These are phyloP conservation scores for Raphanus sativus DNA, from an alignment of 345 rosid species.

Conservation along the genomic window DNA sequence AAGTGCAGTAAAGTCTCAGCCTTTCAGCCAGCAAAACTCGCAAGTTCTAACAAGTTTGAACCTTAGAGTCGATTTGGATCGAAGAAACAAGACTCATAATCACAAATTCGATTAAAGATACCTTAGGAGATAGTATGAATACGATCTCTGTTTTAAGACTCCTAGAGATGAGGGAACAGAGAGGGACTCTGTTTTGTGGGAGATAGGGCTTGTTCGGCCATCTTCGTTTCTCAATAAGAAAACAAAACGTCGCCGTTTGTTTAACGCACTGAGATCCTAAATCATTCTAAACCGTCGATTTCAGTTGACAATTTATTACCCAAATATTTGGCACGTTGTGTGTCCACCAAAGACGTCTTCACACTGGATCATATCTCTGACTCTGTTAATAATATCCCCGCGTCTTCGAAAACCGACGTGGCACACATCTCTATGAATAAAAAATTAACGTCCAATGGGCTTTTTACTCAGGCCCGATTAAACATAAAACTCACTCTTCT, in stretches of 20 bases:
- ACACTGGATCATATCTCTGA: neutral
- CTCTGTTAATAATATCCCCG: constrained; percentile 1
- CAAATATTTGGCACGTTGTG: neutral
- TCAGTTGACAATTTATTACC: constrained; percentile 8
- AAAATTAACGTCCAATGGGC: neutral
- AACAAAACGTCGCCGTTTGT: constrained; percentile 39
- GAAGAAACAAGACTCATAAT: neutral
- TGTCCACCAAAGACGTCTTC: neutral
- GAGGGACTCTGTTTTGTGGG: constrained; percentile 29
- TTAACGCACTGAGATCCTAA: neutral
- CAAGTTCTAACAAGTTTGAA: neutral
- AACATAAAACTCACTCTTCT: neutral
- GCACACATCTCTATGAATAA: constrained; percentile 19
- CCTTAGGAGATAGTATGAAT: constrained; percentile 15
- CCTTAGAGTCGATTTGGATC: neutral
- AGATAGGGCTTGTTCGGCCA: constrained; percentile 73
- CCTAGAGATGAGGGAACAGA: constrained; percentile 5
- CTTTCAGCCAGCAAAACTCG: neutral
- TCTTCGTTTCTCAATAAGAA: constrained; percentile 41
- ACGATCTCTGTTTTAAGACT: neutral
- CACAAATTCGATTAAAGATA: neutral
- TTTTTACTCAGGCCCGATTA: neutral
- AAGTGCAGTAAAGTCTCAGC: neutral
- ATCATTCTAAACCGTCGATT: constrained; percentile 30
- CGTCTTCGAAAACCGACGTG: constrained; percentile 30